phyloP scores from a whole-genome alignment of 2,329 filamentous ascomycete genomes.

The Xylaria sp. region DNA sequence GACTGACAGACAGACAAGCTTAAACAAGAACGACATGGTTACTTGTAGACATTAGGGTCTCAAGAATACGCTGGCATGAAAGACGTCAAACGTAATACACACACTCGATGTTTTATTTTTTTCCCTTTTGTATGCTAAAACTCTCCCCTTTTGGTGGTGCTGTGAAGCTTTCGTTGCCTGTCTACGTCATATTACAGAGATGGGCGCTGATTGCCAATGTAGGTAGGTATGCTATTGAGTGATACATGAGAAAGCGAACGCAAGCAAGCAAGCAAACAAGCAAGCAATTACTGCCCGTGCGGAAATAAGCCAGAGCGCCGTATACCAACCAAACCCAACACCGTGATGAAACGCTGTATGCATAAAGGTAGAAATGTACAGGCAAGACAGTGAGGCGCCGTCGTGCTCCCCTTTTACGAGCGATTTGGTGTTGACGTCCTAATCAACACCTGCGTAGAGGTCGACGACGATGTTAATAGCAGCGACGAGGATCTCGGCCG shows the following conservation, averaged over 20 bases:
- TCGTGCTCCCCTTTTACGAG: neutral
- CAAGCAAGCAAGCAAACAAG: neutral
- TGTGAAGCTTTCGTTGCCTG: conserved; percentile 23
- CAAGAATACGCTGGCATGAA: conserved; percentile 5
- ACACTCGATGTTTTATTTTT: neutral
- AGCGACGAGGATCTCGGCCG: conserved; percentile 92
- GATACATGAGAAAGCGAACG: conserved; percentile 7
- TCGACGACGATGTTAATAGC: conserved; percentile 96
- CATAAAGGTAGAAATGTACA: neutral
- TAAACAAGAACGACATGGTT: neutral
- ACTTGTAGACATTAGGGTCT: conserved; percentile 1
- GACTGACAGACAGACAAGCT: neutral
- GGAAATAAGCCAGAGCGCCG: neutral
- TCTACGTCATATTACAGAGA: conserved; percentile 15
- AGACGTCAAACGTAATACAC: conserved; percentile 7
- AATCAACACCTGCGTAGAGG: conserved; percentile 71
- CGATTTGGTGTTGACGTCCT: conserved; percentile 3
- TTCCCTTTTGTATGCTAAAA: neutral
- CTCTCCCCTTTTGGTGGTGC: neutral
- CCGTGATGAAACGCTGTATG: conserved; percentile 25
- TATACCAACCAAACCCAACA: conserved; percentile 16
- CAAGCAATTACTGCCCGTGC: neutral
- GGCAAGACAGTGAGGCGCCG: neutral
- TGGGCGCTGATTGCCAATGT: neutral
- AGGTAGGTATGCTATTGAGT: neutral